These are phyloP conservation scores for Penicillium mononematosum DNA, from an alignment of 495 filamentous ascomycete species.

Conservation along the genomic window DNA sequence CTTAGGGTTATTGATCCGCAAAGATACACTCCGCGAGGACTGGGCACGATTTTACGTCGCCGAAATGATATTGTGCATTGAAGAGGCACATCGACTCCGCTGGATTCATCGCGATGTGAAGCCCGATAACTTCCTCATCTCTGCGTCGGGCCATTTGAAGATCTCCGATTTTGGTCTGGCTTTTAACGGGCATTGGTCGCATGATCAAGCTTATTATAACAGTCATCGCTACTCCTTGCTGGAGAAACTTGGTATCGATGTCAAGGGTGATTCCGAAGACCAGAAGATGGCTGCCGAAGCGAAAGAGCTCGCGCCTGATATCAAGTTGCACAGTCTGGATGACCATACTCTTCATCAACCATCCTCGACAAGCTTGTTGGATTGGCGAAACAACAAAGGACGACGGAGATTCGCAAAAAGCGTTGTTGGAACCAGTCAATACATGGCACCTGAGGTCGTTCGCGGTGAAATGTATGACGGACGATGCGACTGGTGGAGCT, in stretches of 20 bases:
- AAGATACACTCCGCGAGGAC: constrained; percentile 73
- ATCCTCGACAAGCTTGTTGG: constrained; percentile 51
- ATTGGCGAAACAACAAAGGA: constrained; percentile 75
- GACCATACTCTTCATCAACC: constrained; percentile 17
- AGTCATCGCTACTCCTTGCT: constrained; percentile 76
- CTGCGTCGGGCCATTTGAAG: constrained; percentile 82
- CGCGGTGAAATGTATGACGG: constrained; percentile 82
- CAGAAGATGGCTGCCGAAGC: constrained; percentile 49
- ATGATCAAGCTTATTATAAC: constrained; percentile 81
- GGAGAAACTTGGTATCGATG: constrained; percentile 67
- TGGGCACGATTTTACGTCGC: constrained; percentile 83
- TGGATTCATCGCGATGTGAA: constrained; percentile 97
- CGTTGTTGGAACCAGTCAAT: constrained; percentile 94
- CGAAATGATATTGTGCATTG: constrained; percentile 93
- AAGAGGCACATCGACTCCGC: constrained; percentile 80
- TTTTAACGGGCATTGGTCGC: constrained; percentile 92
- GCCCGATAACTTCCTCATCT: constrained; percentile 94
- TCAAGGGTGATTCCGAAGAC: constrained; percentile 76
- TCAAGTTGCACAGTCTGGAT: constrained; percentile 2
- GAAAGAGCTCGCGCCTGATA: constrained; percentile 6
- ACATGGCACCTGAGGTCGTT: constrained; percentile 95
- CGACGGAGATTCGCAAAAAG: constrained; percentile 74
- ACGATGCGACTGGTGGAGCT: constrained; percentile 94
- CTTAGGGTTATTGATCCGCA: constrained; percentile 77
- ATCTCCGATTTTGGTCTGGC: constrained; percentile 94